A percentile compares a stretch with the other conserved stretches of the same genome.
Evolutionary conservation across 2,329 filamentous ascomycete genomes (phyloP).

Genomic region (Aspergillus puulaauensis): DNA sequence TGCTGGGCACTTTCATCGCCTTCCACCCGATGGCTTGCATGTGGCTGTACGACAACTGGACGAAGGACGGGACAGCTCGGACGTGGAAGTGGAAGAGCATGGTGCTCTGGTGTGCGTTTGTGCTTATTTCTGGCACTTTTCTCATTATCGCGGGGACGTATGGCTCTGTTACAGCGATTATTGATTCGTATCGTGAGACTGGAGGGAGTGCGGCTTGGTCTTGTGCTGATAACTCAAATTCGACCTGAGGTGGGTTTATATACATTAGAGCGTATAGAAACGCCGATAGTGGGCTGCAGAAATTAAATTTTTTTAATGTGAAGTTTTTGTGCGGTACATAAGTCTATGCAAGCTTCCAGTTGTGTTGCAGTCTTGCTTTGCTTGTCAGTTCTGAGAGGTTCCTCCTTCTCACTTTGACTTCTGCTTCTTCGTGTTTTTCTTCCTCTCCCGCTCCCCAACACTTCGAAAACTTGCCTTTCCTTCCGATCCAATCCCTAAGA

Average conservation of each 20-base stretch:
- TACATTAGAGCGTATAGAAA: too few relatives aligned
- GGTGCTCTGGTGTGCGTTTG: conserved; percentile 2
- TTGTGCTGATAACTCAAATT: conserved; percentile 45
- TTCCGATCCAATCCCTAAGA: too few relatives aligned
- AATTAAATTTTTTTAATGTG: too few relatives aligned
- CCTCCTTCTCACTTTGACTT: too few relatives aligned
- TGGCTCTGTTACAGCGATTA: conserved; percentile 43
- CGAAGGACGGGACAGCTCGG: neutral
- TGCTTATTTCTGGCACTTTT: conserved; percentile 36
- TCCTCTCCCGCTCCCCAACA: too few relatives aligned
- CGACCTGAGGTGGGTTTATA: neutral
- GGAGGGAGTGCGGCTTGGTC: conserved; percentile 43
- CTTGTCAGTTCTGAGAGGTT: too few relatives aligned
- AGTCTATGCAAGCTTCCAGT: too few relatives aligned
- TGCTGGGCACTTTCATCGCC: conserved; percentile 21
- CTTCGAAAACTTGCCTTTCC: too few relatives aligned
- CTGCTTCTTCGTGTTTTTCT: too few relatives aligned
- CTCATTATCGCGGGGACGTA: conserved; percentile 49
- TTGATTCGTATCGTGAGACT: conserved; percentile 35
- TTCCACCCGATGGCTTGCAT: conserved; percentile 20
- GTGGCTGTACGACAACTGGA: conserved; percentile 22
- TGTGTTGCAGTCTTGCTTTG: too few relatives aligned
- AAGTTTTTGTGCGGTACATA: too few relatives aligned
- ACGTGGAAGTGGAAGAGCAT: neutral
- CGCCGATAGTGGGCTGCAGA: too few relatives aligned